Percentiles rank a stretch among this genome's conserved stretches.
Evolutionary conservation across 345 rosid genomes (phyloP).

Genomic region (Corymbia maculata): DNA sequence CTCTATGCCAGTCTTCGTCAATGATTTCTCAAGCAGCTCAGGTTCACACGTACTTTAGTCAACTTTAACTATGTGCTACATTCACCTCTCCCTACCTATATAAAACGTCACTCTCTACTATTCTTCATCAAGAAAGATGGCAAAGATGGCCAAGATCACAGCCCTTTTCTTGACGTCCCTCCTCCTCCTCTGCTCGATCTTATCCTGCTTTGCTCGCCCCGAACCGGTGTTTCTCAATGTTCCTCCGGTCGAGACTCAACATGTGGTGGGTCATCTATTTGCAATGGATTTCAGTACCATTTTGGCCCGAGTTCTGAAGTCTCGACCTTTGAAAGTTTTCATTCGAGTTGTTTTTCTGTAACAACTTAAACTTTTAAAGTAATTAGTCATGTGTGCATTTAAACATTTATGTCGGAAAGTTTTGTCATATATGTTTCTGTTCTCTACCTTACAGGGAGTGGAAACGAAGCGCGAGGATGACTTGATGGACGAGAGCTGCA

Average conservation of each 20-base stretch:
- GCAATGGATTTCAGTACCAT: background rate
- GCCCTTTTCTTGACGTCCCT: background rate
- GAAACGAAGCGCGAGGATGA: background rate
- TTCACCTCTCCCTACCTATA: background rate
- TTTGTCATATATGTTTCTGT: background rate
- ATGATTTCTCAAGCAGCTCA: background rate
- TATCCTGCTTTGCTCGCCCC: background rate
- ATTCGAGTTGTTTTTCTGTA: background rate
- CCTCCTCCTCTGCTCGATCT: background rate
- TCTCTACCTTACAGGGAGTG: background rate
- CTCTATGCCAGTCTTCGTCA: background rate
- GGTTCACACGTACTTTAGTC: background rate
- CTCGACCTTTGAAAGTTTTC: background rate
- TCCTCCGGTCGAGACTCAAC: background rate
- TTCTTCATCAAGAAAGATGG: background rate
- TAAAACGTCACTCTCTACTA: background rate
- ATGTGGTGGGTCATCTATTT: background rate
- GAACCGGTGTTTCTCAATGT: background rate
- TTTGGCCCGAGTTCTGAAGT: background rate
- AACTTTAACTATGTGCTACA: background rate
- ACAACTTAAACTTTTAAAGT: background rate
- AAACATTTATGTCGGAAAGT: background rate
- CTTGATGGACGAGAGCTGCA: slow-evolving; percentile 26
- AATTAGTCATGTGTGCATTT: background rate
- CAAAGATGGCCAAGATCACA: background rate